These are phyloP conservation scores for Setaria viridis DNA, from an alignment of 202 grass and related monocot genomes.

Conservation along the genomic window DNA sequence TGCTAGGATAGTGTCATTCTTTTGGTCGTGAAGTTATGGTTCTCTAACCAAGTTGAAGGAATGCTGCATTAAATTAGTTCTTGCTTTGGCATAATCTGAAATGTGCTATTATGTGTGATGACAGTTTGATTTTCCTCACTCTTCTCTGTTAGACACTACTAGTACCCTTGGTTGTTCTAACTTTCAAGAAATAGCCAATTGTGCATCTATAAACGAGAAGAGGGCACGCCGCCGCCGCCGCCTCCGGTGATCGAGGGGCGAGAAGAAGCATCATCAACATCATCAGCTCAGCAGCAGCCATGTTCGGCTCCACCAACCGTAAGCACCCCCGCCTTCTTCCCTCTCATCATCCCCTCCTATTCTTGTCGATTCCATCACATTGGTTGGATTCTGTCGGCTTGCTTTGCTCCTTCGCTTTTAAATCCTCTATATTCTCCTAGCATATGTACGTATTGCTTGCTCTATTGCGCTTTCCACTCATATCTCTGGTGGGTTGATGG, in stretches of 20 bases:
- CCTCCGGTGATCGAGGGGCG: neutral
- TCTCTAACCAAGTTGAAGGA: too few relatives aligned
- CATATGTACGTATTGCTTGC: neutral
- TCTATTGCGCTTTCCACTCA: neutral
- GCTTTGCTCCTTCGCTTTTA: neutral
- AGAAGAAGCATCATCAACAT: neutral
- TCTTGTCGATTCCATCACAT: neutral
- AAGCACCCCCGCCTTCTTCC: conserved; percentile 20
- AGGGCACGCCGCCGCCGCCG: neutral
- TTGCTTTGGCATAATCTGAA: too few relatives aligned
- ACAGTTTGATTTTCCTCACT: too few relatives aligned
- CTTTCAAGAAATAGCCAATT: too few relatives aligned
- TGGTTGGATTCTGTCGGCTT: neutral
- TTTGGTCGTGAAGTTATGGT: too few relatives aligned
- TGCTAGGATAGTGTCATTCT: too few relatives aligned
- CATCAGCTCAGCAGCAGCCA: conserved; percentile 34
- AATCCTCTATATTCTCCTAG: neutral
- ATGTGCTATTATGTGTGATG: too few relatives aligned
- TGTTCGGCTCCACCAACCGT: conserved; percentile 87
- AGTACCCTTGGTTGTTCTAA: too few relatives aligned
- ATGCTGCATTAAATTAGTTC: too few relatives aligned
- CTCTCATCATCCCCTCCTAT: neutral
- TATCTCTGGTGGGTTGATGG: neutral
- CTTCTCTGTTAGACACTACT: too few relatives aligned
- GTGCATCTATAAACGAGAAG: neutral